Conservation (phyloP, 2,329 filamentous ascomycete species). For the Mariannaea sp. region DNA sequence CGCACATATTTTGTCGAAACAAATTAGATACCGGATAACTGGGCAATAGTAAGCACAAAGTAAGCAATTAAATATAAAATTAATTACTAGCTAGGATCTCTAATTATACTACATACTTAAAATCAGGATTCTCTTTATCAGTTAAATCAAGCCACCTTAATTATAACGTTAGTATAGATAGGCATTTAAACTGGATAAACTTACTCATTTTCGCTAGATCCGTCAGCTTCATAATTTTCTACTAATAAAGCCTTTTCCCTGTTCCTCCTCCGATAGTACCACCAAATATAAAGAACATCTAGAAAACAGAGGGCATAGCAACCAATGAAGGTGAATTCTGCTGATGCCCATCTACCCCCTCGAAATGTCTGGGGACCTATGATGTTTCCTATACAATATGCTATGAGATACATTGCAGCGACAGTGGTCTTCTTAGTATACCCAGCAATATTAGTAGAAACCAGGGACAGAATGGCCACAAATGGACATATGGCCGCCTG, state of each 20-base stretch:
- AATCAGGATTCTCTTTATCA: neutral
- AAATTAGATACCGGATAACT: no score
- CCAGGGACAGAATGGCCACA: neutral
- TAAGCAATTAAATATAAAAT: no score
- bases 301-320: neutral
- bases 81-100: no score
- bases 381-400: neutral
- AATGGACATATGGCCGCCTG: neutral
- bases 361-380: neutral
- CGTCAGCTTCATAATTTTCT: neutral
- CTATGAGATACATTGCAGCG: neutral
- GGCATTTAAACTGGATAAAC: neutral
- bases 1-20: no score
- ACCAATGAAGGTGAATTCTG: neutral
- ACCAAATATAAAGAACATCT: neutral
- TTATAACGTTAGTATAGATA: neutral
- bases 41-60: no score
- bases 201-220: neutral
- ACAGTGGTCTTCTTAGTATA: conserved; percentile 1
- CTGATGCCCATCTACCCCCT: neutral
- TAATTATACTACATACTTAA: neutral
- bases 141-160: neutral
- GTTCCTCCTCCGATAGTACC: neutral
- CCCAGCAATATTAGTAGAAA: neutral
- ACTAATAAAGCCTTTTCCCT: neutral